Evolutionary conservation across 306 rosid genomes (phyloP), one percentile per base, ranked within the genome.

Genomic region (Fragaria iinumae): DNA sequence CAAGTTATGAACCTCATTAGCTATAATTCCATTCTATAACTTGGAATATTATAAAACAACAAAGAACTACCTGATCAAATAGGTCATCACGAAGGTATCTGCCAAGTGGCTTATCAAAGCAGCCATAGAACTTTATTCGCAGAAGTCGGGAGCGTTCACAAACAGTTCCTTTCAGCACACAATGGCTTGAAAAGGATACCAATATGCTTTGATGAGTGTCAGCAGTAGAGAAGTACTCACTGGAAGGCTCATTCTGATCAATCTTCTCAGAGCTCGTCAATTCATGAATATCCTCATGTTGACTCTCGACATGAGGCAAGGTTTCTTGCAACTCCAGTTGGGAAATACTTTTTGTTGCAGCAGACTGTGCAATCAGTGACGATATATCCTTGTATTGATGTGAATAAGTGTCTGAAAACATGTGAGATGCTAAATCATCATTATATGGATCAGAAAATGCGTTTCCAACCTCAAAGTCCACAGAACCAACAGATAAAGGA

Each of bases 51-150:
- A 60, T 32, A 56, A 71, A 13, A 27, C 14, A n/a, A 66, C 21
- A 34, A 55, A 50, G 21, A 69, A 60, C 13, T 47, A 93, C 99
- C 97, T 80, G 88, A 67, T 84, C 93, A 86, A 96, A 96, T 27
- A 96, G 85, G 78, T 93, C 96, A 76, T 96, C 94, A 29, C 83
- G 91, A 32, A 96, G 96, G 84, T 91, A 96, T 86, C 96, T 89
- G 66, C 99, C 99, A 18, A 96, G 90, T 75, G 99, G 99, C 88
- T 96, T 96, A 85, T 96, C 99, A 72, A 88, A 88, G 67, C 91
- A 88, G 67, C 98, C 93, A 77, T 96, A 96, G 71, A 93, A 96
- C 76, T 93, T 96, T 81, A 96, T 96, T 71, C 99, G 98, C 84
- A 91, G 84, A 76, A 93, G 94, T 78, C 86, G 96, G 67, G 94